A percentile compares a stretch with the other conserved stretches of the same genome.
Evolutionary conservation across 139 green algal genomes (phyloP).

Genomic region (Pseudopediastrum boryanum): DNA sequence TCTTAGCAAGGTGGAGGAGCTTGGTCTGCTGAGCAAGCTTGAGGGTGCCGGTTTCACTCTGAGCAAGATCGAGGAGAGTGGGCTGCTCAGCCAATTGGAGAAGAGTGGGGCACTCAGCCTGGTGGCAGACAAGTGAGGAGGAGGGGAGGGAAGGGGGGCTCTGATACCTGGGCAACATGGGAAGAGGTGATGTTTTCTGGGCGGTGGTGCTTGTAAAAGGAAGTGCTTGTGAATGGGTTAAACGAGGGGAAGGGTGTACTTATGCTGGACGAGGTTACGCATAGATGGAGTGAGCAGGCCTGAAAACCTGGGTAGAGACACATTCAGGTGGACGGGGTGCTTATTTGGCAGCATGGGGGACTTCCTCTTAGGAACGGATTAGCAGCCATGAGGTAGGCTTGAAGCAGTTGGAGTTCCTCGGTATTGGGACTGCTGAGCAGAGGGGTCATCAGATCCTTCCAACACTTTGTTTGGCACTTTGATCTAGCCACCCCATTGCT

Average conservation of each 20-base stretch:
- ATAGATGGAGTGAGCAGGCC: not conserved
- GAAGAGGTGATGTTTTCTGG: too few relatives aligned
- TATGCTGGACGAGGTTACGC: not conserved
- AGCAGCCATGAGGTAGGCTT: too few relatives aligned
- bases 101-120: constrained; percentile 54
- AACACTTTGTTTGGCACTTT: too few relatives aligned
- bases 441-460: too few relatives aligned
- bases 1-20: constrained; percentile 61
- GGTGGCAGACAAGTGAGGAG: constrained; percentile 38
- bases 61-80: constrained; percentile 71
- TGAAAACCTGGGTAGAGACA: too few relatives aligned
- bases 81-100: constrained; percentile 71
- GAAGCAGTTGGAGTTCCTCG: too few relatives aligned
- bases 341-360: too few relatives aligned
- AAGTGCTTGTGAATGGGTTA: not conserved
- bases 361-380: too few relatives aligned
- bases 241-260: not conserved
- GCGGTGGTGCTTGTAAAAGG: not conserved
- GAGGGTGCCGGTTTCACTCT: constrained; percentile 68
- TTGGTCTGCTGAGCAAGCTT: constrained; percentile 60
- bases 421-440: too few relatives aligned
- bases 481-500: too few relatives aligned
- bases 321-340: too few relatives aligned
- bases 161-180: not conserved
- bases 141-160: not conserved